Evolutionary conservation across 371 early-diverging fungal genomes (phyloP), one percentile per base, ranked within the genome.

Genomic region (Rhizopus sp.): DNA sequence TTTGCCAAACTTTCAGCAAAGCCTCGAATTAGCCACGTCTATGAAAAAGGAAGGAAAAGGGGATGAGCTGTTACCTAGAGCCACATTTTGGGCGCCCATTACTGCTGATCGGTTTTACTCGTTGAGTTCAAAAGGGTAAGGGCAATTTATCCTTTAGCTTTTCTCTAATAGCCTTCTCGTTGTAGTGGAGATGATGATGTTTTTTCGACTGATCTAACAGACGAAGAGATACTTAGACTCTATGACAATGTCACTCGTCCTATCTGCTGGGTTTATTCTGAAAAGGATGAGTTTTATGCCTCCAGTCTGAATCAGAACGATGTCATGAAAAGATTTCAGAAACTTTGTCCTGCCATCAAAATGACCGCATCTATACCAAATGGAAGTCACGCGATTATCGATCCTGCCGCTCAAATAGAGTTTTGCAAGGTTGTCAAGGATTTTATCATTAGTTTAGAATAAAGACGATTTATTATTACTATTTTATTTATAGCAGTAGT

Each of bases 111-210:
- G 84, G 0, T 81, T 70, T 55, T 72, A 66, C 41, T 79, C 81
- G 2, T 51, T 83, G 9, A 65, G 55, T 31, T 66, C 76, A 7
- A 58, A 60, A 38, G 73, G 76, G 83, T 79, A 66, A 62, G 50
- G 5, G 41, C 4, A 5, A 37, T 46, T 13, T 55, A 17, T 16
- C 17, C 13, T 31, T 7, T 30, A 13, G 30, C 44, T 39, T 35
- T 38, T 44, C 38, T 46, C 9, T 64, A 49, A 38, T 40, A 32
- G 33, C 32, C 35, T 35, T 15, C 35, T 23, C 32, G 0, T 47
- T 37, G 12, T 65, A 81, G 84, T 8, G 84, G 84, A 0, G 82
- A 81, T 45, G 82, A 83, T 51, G 84, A 83, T 55, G 73, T 83
- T 38, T 83, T 83, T 51, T 81, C 82, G 3, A 73, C 80, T 7